Conservation (phyloP, 208 protist species). For the Trypanosoma lewisi region DNA sequence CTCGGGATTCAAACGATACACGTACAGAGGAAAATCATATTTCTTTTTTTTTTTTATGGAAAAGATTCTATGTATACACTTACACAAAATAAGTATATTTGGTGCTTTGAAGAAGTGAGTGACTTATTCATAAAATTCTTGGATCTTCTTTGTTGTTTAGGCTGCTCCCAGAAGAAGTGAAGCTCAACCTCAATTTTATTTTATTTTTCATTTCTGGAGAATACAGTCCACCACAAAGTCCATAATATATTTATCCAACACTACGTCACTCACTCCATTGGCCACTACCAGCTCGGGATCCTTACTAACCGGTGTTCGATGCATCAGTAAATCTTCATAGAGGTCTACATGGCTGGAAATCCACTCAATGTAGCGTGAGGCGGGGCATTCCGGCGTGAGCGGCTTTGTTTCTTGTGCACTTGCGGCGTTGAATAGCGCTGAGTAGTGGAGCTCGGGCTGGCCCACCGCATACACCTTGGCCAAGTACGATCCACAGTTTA, state of each 20-base stretch:
- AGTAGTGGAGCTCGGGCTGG: background rate
- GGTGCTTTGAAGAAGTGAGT: no score
- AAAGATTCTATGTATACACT: background rate
- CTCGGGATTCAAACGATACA: no score
- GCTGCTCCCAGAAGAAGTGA: background rate
- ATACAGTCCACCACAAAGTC: slow-evolving; percentile 19
- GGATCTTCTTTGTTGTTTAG: background rate
- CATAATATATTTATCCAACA: slow-evolving; percentile 4
- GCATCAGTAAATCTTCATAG: slow-evolving; percentile 45
- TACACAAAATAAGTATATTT: background rate
- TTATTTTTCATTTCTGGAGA: background rate
- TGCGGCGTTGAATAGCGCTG: background rate
- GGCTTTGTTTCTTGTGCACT: background rate
- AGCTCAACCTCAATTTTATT: no score
- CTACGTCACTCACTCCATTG: slow-evolving; percentile 7
- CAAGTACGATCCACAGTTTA: background rate
- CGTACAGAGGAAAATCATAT: no score
- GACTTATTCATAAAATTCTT: background rate
- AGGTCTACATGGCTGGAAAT: slow-evolving; percentile 48
- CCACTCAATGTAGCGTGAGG: slow-evolving; percentile 56
- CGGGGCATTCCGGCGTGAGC: slow-evolving; percentile 32
- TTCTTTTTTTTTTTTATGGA: no score
- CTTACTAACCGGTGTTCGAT: background rate
- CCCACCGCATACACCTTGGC: slow-evolving; percentile 14
- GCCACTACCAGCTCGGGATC: background rate